Conservation (phyloP, 768 basidiomycete species). For the Pleurotus platypus region DNA sequence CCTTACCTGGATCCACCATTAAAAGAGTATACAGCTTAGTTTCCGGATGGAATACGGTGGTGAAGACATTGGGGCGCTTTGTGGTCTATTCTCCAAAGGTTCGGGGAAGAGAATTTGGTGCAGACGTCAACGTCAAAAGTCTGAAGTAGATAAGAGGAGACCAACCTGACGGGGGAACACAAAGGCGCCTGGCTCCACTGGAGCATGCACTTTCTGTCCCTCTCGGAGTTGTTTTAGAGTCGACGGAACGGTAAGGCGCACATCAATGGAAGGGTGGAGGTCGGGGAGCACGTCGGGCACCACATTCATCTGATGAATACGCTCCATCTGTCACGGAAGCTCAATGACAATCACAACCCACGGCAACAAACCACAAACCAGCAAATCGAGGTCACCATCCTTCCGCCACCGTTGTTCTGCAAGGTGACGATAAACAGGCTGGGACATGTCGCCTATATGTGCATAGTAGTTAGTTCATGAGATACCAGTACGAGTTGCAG, state of each 20-base stretch:
- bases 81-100: slow-evolving; percentile 46
- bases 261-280: slow-evolving; percentile 69
- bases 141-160: neutral
- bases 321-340: slow-evolving; percentile 69
- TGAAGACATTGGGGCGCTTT: slow-evolving; percentile 59
- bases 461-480: neutral
- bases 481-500: neutral
- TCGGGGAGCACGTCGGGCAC: slow-evolving; percentile 81
- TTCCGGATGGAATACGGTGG: slow-evolving; percentile 80
- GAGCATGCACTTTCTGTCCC: slow-evolving; percentile 30
- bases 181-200: slow-evolving; percentile 71
- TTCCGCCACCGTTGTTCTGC: slow-evolving; percentile 83
- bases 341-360: neutral
- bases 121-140: too few species aligned
- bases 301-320: slow-evolving; percentile 87
- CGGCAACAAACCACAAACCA: slow-evolving; percentile 50
- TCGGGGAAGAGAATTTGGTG: neutral
- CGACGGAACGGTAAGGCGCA: slow-evolving; percentile 53
- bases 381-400: slow-evolving; percentile 76
- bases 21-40: slow-evolving; percentile 82
- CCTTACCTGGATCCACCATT: slow-evolving; percentile 78
- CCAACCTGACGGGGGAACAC: slow-evolving; percentile 65
- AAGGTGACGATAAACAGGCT: slow-evolving; percentile 72
- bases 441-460: slow-evolving; percentile 59
- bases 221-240: slow-evolving; percentile 25